These are phyloP conservation scores for Penicillium sp. DNA, from an alignment of 2,329 filamentous ascomycete genomes.

Conservation along the genomic window DNA sequence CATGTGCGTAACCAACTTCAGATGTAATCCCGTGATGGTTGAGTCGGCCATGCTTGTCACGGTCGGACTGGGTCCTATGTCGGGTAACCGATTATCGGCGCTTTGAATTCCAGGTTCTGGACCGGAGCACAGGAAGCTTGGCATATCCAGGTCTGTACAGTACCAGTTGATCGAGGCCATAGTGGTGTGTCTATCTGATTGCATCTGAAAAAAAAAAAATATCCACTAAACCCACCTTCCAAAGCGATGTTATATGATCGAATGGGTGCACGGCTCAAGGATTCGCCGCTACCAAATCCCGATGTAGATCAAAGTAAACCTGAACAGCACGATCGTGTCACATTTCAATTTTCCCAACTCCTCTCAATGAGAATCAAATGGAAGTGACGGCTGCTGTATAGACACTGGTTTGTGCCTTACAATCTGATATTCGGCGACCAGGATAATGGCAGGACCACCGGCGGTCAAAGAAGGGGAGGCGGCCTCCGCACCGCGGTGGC, in stretches of 20 bases:
- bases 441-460: slow-evolving; percentile 8
- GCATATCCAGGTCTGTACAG: neutral
- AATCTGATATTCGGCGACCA: neutral
- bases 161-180: neutral
- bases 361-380: neutral
- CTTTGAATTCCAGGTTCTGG: neutral
- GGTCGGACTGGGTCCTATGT: neutral
- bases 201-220: neutral
- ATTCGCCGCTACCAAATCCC: slow-evolving; percentile 15
- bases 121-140: neutral
- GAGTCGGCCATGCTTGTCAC: neutral
- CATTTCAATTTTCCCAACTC: slow-evolving; percentile 3
- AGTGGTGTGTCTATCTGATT: neutral
- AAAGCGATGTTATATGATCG: neutral
- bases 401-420: neutral
- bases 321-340: slow-evolving; percentile 13
- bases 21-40: neutral
- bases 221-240: neutral
- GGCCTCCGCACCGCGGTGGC: slow-evolving; percentile 2
- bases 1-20: neutral
- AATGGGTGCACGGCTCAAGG: slow-evolving; percentile 1
- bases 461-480: neutral
- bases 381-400: neutral
- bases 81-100: slow-evolving; percentile 2
- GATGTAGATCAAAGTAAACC: slow-evolving; percentile 15